These are phyloP conservation scores for Heliocybe sulcata DNA, from an alignment of 1,284 basidiomycete species.

Conservation along the genomic window DNA sequence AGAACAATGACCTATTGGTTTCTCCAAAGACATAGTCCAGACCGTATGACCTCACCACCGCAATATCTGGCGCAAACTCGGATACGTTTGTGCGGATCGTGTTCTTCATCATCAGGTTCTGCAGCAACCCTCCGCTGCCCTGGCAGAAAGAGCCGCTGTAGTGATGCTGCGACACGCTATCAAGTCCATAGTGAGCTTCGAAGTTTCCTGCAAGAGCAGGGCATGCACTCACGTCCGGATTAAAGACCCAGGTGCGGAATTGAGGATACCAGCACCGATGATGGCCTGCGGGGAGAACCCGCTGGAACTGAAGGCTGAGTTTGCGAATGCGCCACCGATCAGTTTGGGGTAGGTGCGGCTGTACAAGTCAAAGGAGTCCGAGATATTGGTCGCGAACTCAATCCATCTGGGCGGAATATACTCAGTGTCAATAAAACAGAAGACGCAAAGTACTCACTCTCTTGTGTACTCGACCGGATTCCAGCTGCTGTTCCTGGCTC, in stretches of 20 bases:
- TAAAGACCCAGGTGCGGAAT: conserved; percentile 27
- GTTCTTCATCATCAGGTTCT: conserved; percentile 11
- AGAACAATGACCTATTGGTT: conserved; percentile 2
- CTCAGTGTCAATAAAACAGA: neutral
- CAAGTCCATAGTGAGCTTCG: neutral
- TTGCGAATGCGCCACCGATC: conserved; percentile 47
- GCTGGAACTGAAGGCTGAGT: conserved; percentile 30
- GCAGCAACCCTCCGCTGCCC: neutral
- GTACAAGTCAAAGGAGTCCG: conserved; percentile 16
- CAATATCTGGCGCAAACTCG: conserved; percentile 40
- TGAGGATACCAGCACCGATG: conserved; percentile 33
- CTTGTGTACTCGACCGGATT: conserved; percentile 41
- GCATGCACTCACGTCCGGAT: conserved; percentile 24
- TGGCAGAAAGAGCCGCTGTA: conserved; percentile 5
- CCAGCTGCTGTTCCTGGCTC: conserved; percentile 35
- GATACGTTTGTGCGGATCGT: conserved; percentile 52
- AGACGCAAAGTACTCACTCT: conserved; percentile 29
- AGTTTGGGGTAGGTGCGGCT: conserved; percentile 33
- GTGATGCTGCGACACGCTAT: conserved; percentile 7
- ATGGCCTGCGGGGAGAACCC: conserved; percentile 55
- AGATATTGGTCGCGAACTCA: conserved; percentile 22
- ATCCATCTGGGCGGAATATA: conserved; percentile 21
- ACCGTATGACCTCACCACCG: conserved; percentile 33
- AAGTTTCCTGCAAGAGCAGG: neutral
- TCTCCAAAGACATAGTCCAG: conserved; percentile 51